These are phyloP conservation scores for Eucalyptus guilfoylei DNA, from an alignment of 345 rosid species.

Conservation along the genomic window DNA sequence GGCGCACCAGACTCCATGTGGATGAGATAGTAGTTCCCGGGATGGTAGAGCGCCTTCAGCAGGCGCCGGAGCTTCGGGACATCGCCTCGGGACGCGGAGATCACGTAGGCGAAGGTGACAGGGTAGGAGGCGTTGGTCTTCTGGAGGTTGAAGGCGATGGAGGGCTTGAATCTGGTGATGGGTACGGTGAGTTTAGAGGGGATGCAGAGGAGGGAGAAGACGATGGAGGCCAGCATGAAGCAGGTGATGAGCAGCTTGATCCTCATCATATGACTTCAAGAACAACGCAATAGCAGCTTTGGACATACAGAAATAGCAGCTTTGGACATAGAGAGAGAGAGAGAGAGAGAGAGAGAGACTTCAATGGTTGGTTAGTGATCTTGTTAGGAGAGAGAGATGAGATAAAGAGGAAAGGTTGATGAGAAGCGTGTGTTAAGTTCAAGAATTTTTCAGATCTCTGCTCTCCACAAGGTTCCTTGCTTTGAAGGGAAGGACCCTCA, in stretches of 20 bases:
- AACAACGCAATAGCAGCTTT: background rate
- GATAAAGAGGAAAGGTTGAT: background rate
- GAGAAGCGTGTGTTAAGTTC: background rate
- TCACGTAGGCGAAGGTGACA: conserved; percentile 62
- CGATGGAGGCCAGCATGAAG: conserved; percentile 37
- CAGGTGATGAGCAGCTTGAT: conserved; percentile 40
- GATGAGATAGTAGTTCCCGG: conserved; percentile 65
- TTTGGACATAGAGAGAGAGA: background rate
- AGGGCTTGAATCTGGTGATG: conserved; percentile 20
- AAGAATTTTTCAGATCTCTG: background rate
- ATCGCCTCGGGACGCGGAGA: conserved; percentile 82
- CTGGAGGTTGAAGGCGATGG: conserved; percentile 10
- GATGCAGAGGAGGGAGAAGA: conserved; percentile 39
- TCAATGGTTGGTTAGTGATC: background rate
- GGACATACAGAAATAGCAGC: background rate
- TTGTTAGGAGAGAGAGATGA: background rate
- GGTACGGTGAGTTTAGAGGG: conserved; percentile 29
- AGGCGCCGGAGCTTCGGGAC: conserved; percentile 39
- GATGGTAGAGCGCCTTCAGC: conserved; percentile 64
- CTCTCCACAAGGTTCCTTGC: conserved; percentile 17
- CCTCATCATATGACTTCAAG: conserved; percentile 17
- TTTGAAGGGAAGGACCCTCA: conserved; percentile 26
- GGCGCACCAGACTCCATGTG: conserved; percentile 70
- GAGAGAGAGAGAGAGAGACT: background rate
- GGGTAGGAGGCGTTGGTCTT: conserved; percentile 36